These are phyloP conservation scores for Amanita thiersii DNA, from an alignment of 768 basidiomycete genomes.

Conservation along the genomic window DNA sequence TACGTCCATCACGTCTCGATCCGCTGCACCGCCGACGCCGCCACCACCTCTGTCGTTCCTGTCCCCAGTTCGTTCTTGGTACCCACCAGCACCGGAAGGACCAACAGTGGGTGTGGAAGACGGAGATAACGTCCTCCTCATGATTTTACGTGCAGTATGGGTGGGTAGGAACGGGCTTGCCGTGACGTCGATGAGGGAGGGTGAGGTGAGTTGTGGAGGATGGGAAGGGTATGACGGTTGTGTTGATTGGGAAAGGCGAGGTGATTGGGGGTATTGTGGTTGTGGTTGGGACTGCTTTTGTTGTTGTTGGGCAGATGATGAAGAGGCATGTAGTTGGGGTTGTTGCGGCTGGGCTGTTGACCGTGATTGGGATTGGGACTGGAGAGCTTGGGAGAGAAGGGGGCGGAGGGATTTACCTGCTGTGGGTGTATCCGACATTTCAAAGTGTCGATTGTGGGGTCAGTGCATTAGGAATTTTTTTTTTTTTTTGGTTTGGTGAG, in stretches of 20 bases:
- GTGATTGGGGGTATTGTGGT: constrained; percentile 3
- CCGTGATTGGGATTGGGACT: not conserved
- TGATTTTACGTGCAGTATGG: constrained; percentile 43
- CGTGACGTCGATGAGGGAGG: constrained; percentile 10
- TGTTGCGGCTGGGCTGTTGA: not conserved
- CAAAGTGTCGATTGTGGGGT: not conserved
- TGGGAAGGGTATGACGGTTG: not conserved
- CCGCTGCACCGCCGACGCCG: constrained; percentile 5
- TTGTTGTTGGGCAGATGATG: not conserved
- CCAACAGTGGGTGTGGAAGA: too few relatives aligned
- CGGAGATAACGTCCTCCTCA: too few relatives aligned
- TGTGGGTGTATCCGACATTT: too few relatives aligned
- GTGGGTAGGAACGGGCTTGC: constrained; percentile 49
- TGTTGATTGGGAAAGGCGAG: not conserved
- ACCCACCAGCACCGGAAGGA: too few relatives aligned
- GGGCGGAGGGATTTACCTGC: too few relatives aligned
- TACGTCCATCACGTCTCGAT: constrained; percentile 39
- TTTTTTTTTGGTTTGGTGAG: too few relatives aligned
- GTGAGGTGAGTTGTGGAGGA: not conserved
- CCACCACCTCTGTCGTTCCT: not conserved
- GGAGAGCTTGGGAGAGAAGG: not conserved
- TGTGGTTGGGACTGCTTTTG: too few relatives aligned
- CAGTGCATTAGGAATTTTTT: not conserved
- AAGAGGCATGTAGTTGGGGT: not conserved
- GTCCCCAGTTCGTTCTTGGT: too few relatives aligned